These are phyloP conservation scores for Ascobolus immersus DNA, from an alignment of 495 filamentous ascomycete species.

Conservation along the genomic window DNA sequence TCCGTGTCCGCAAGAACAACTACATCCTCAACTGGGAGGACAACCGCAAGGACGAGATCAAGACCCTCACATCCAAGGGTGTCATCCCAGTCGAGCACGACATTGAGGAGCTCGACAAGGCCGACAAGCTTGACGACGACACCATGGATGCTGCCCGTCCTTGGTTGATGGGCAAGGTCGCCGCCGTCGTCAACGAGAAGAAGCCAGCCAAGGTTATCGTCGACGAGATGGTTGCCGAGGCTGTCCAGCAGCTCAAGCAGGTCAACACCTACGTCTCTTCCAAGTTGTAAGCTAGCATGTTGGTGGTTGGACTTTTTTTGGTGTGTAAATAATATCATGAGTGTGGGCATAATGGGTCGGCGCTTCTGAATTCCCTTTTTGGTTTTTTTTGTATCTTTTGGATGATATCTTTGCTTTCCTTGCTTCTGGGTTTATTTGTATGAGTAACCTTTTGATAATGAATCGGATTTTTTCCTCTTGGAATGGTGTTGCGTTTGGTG, in stretches of 20 bases:
- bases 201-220: conserved; percentile 80
- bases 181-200: conserved; percentile 78
- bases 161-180: conserved; percentile 88
- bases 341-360: no score
- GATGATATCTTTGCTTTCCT: no score
- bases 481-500: no score
- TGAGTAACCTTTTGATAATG: no score
- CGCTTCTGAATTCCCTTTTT: no score
- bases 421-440: no score
- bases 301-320: no score
- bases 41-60: conserved; percentile 69
- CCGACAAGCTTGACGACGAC: conserved; percentile 34
- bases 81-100: conserved; percentile 83
- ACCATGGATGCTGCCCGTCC: conserved; percentile 76
- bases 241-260: conserved; percentile 38
- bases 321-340: no score
- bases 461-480: no score
- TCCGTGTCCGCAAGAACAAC: conserved; percentile 73
- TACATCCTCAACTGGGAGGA: conserved; percentile 95
- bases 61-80: conserved; percentile 66
- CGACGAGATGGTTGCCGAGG: conserved; percentile 79
- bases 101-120: conserved; percentile 47
- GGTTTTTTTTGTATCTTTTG: no score
- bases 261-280: no score
- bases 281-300: no score